Conservation (phyloP, 306 rosid species). For the Fragaria ananassa region DNA sequence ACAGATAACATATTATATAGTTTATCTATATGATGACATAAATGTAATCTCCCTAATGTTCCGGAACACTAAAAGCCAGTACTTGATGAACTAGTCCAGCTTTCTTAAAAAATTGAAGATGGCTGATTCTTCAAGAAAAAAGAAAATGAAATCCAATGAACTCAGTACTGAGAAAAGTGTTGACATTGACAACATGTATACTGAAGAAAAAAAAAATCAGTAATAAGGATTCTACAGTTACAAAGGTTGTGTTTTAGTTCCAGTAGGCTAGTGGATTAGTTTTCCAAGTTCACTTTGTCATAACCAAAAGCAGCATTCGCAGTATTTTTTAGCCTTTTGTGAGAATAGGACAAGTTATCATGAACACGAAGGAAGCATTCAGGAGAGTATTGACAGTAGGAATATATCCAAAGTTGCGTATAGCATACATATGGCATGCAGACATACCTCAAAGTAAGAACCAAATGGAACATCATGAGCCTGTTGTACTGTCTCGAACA, state of each 20-base stretch:
- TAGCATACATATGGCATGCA: not conserved
- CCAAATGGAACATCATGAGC: slow-evolving; percentile 99
- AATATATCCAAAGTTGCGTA: not conserved
- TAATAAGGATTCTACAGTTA: not conserved
- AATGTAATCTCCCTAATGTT: not conserved
- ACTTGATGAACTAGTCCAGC: not conserved
- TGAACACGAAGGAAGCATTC: not conserved
- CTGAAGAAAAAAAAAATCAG: not conserved
- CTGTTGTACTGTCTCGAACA: slow-evolving; percentile 90
- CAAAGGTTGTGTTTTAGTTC: not conserved
- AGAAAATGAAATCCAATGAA: not conserved
- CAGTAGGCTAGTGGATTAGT: not conserved
- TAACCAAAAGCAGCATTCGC: not conserved
- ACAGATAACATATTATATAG: not conserved
- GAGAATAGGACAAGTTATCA: not conserved
- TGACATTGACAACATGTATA: not conserved
- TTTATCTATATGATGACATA: not conserved
- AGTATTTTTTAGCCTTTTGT: not conserved
- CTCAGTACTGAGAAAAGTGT: not conserved
- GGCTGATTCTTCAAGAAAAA: not conserved
- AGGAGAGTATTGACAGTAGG: not conserved
- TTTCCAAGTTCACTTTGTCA: no score
- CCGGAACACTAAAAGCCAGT: not conserved
- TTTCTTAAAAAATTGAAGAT: not conserved
- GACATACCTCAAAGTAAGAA: slow-evolving; percentile 79